Evolutionary conservation across 495 filamentous ascomycete genomes (phyloP), one percentile per base, ranked within the genome.

Genomic region (Trichoderma erinaceum): DNA sequence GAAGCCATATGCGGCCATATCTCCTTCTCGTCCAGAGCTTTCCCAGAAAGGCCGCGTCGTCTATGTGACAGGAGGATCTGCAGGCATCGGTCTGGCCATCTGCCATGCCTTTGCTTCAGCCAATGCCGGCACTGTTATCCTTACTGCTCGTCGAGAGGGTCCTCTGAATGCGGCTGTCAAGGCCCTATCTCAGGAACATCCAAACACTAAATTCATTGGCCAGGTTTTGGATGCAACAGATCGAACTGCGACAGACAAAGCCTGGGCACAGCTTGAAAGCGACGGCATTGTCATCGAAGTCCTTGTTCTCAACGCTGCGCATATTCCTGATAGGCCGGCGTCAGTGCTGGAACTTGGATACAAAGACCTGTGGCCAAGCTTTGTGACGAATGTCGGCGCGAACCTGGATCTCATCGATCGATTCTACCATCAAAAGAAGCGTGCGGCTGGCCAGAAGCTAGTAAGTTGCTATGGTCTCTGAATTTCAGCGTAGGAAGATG

Each of bases 1-100:
- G 41, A 56, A 68, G 5, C 69, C 78, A 3, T 85, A 86, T 70
- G 68, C 77, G 13, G 72, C 77, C 66, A 79, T 84, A 52, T 78
- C 76, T 15, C 78, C 83, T 23, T 66, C 70, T 0, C 76, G 76
- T 15, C 71, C 77, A 23, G 69, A 77, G 68, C 78, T 83, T 38
- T 80, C 77, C 50, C 79, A 81, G 27, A 70, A 73, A 7, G 78
- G 79, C 66, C 80, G 80, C 52, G 79, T 73, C 4, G 74, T 86
- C 27, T 67, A 86, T 27, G 70, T 87, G 35, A 85, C 84, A 7
- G 84, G 83, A 13, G 80, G 70, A 52, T 68, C 71, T 1, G 66
- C 63, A 25, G 76, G 77, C 21, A 80, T 82, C 56, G 80, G 80
- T 32, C 68, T 71, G 12, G 71, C 73, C 16, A 81, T 77, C 41